Evolutionary conservation across 2,329 filamentous ascomycete genomes (phyloP).

Genomic region (Lachnellula willkommii): DNA sequence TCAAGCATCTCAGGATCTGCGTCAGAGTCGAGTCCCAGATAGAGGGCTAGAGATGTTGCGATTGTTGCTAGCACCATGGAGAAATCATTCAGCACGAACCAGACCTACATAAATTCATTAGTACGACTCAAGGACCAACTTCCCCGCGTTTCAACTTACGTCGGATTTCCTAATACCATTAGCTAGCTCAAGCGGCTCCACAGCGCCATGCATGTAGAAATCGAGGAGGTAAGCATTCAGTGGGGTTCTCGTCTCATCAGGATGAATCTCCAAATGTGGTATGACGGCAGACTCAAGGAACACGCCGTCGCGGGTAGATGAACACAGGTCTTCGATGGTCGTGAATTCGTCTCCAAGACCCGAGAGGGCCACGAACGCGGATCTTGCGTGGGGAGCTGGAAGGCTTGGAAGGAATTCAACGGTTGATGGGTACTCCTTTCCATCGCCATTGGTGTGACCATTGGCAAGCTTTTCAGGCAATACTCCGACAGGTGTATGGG

Average conservation of each 20-base stretch:
- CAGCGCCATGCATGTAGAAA: constrained; percentile 70
- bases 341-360: constrained; percentile 59
- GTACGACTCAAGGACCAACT: neutral
- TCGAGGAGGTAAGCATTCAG: constrained; percentile 68
- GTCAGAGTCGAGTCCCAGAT: constrained; percentile 48
- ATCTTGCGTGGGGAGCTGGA: constrained; percentile 48
- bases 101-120: constrained; percentile 41
- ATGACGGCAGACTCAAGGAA: constrained; percentile 72
- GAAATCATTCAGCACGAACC: constrained; percentile 67
- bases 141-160: constrained; percentile 13
- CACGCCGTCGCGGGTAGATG: constrained; percentile 58
- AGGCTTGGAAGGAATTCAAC: constrained; percentile 27
- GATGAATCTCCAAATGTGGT: constrained; percentile 59
- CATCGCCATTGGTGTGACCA: constrained; percentile 11
- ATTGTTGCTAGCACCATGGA: constrained; percentile 64
- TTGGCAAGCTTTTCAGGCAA: constrained; percentile 10
- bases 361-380: constrained; percentile 67
- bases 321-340: constrained; percentile 62
- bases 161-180: constrained; percentile 64
- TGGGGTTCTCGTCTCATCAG: constrained; percentile 45
- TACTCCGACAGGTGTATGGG: constrained; percentile 22
- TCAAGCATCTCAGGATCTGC: constrained; percentile 41
- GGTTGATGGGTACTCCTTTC: neutral
- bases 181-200: constrained; percentile 52
- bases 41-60: constrained; percentile 56